Base-by-base conservation (phyloP, 2,329 filamentous ascomycete genomes). In the Aureobasidium pullulans region DNA sequence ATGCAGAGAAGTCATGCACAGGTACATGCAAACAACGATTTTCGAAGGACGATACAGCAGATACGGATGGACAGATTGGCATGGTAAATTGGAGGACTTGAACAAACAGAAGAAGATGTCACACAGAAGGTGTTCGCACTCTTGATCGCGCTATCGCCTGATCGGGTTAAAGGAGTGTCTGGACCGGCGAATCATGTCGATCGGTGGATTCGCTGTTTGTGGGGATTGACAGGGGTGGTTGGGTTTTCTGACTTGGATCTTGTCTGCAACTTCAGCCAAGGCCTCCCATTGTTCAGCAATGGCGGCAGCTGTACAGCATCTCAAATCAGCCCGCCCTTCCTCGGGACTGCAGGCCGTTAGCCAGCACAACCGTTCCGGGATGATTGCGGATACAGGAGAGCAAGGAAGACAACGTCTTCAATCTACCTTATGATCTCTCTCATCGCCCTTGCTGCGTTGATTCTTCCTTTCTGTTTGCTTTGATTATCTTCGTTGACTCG, bases 191-290 rank as follows among this genome's bases (percentile, higher is more conserved):
- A 57, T 57, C 52, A 57, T 19, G 52, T 46, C 52, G 52, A 57
- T 57, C 52, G 23, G 11, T 54, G 29, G 49, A 29, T 28, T 52
- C n/a, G 23, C 32, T 37, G 52, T 46, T 57, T 57, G 52, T 29
- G 52, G 52, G 52, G 52, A 15, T 40, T 28, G 54, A 48, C 43
- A 57, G 54, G 54, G 54, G 48, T 52, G 54, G 23, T 39, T 47
- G 34, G 31, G 23, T 40, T 48, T 57, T 39, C 23, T 29, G 48
- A 40, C 31, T 48, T 40, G 23, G 52, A 56, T 29, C 40, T 46
- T 37, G 31, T 37, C 37, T 23, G 28, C 15, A 28, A 32, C 37
- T 43, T 43, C 50, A 42, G 39, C 50, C 37, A 42, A 52, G 48
- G 36, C 48, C 19, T 39, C 39, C 36, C 37, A 40, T 54, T 11